Percentiles rank a stretch among this genome's conserved stretches.
Evolutionary conservation across 2,329 filamentous ascomycete genomes (phyloP).

Genomic region (Sclerotiophoma versabilis): DNA sequence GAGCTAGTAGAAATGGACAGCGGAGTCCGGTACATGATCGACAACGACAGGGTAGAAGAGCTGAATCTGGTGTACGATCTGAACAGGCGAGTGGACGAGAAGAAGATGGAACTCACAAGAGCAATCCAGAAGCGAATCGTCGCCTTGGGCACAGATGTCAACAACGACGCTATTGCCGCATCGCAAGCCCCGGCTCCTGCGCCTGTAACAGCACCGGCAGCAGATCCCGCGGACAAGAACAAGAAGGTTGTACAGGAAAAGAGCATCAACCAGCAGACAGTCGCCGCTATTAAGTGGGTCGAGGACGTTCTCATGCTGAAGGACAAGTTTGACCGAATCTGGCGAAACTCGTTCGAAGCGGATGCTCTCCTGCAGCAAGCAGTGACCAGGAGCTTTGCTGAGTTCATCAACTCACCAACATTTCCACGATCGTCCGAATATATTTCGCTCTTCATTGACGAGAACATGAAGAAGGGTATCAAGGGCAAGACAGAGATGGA

Average conservation of each 20-base stretch:
- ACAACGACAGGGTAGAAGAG: constrained; percentile 82
- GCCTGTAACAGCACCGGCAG: constrained; percentile 39
- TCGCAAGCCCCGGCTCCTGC: constrained; percentile 60
- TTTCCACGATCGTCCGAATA: constrained; percentile 87
- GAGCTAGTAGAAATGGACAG: constrained; percentile 88
- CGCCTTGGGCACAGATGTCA: constrained; percentile 82
- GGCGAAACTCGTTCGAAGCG: constrained; percentile 72
- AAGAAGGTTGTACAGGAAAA: constrained; percentile 55
- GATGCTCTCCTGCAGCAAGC: constrained; percentile 82
- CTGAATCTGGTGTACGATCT: constrained; percentile 82
- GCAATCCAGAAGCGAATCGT: constrained; percentile 78
- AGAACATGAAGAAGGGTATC: constrained; percentile 92
- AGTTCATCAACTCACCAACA: constrained; percentile 81
- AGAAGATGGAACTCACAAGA: constrained; percentile 72
- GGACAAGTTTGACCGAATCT: constrained; percentile 86
- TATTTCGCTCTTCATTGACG: constrained; percentile 95
- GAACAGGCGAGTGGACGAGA: constrained; percentile 76
- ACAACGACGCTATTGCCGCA: constrained; percentile 67
- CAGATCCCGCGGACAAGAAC: constrained; percentile 60
- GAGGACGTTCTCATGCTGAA: constrained; percentile 87
- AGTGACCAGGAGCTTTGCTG: constrained; percentile 84
- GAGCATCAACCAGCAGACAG: constrained; percentile 77
- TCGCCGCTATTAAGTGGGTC: constrained; percentile 92
- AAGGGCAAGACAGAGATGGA: constrained; percentile 91
- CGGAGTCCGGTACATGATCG: constrained; percentile 87